Evolutionary conservation across 2,329 filamentous ascomycete species (phyloP).

Genomic region (Colletotrichum orbiculare): DNA sequence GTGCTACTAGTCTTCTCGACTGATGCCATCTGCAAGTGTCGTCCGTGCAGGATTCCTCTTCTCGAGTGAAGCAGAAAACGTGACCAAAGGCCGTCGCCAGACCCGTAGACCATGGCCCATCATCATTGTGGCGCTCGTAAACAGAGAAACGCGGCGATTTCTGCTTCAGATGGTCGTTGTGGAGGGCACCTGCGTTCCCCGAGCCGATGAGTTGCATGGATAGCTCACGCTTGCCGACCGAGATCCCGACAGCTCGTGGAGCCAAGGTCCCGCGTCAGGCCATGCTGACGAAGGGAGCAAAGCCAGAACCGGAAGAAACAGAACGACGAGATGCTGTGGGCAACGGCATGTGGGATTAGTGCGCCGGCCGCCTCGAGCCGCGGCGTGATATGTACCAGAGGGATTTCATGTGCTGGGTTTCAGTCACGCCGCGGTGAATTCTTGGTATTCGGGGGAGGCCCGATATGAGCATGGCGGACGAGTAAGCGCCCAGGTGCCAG

Average conservation of each 20-base stretch:
- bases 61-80: no score
- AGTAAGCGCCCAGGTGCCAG: conserved; percentile 15
- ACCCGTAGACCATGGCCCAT: not conserved
- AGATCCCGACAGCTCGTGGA: no score
- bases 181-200: conserved; percentile 15
- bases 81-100: not conserved
- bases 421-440: conserved; percentile 17
- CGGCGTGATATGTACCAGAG: conserved; percentile 29
- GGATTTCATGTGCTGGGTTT: conserved; percentile 31
- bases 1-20: no score
- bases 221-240: no score
- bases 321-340: not conserved
- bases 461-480: not conserved
- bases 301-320: not conserved
- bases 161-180: not conserved
- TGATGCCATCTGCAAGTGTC: no score
- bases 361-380: conserved; percentile 12
- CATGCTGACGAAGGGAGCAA: no score
- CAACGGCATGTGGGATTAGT: conserved; percentile 9
- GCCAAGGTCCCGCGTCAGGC: no score
- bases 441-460: conserved; percentile 14
- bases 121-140: no score
- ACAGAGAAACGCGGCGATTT: conserved; percentile 5
- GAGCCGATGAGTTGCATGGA: not conserved
- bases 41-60: no score